Evolutionary conservation across 139 green algal genomes (phyloP).

Genomic region (Mesotaenium endlicherianum): DNA sequence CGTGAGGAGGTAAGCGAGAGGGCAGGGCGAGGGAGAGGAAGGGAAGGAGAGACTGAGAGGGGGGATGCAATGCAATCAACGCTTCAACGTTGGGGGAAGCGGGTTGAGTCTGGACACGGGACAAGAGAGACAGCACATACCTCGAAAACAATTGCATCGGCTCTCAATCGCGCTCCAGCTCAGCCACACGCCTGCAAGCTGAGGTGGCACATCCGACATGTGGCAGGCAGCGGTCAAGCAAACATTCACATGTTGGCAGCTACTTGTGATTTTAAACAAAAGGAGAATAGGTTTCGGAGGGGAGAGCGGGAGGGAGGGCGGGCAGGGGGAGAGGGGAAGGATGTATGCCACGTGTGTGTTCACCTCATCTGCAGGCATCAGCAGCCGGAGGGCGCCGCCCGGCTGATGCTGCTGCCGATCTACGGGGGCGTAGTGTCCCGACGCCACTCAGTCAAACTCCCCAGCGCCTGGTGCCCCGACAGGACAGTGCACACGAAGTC

Average conservation of each 20-base stretch:
- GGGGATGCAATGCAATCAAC: no score
- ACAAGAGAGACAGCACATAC: background rate
- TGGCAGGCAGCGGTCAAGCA: background rate
- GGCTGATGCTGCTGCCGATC: background rate
- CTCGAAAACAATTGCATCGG: background rate
- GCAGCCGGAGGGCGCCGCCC: background rate
- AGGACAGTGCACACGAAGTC: background rate
- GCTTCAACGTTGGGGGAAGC: no score
- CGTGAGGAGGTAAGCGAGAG: background rate
- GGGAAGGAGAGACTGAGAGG: background rate
- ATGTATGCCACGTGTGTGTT: background rate
- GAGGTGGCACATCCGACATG: background rate
- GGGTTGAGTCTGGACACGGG: background rate
- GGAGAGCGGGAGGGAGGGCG: background rate
- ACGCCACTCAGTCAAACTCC: constrained; percentile 46
- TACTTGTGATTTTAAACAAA: background rate
- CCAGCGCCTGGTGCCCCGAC: constrained; percentile 17
- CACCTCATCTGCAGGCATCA: constrained; percentile 43
- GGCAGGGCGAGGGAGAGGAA: background rate
- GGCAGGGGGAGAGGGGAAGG: background rate
- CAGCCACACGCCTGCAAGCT: background rate
- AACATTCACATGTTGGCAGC: background rate
- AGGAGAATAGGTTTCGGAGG: background rate
- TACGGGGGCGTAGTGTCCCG: constrained; percentile 52
- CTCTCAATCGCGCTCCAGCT: background rate